Percentiles rank a stretch among this genome's conserved stretches.
These are phyloP conservation scores for Croton setiger DNA, from an alignment of 441 rosid species.

Conservation along the genomic window DNA sequence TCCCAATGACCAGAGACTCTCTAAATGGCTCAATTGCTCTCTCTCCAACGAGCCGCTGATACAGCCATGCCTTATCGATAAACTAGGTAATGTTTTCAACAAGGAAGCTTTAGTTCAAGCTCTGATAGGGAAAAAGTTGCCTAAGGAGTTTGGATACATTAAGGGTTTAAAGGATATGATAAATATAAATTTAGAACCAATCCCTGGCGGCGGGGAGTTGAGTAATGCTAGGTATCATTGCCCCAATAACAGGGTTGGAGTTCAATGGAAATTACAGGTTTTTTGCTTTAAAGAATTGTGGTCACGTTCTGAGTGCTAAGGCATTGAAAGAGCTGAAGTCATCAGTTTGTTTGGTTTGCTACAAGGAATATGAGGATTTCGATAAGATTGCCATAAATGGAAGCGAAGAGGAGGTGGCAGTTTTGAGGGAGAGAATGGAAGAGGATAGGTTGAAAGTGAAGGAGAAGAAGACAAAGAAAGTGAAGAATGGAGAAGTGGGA, in stretches of 20 bases:
- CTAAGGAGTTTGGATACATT: constrained; percentile 61
- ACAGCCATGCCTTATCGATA: constrained; percentile 83
- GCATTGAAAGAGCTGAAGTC: constrained; percentile 91
- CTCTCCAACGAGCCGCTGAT: constrained; percentile 68
- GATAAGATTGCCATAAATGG: constrained; percentile 86
- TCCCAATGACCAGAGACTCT: constrained; percentile 87
- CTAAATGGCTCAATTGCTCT: constrained; percentile 82
- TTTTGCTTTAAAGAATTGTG: constrained; percentile 67
- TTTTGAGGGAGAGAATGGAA: constrained; percentile 67
- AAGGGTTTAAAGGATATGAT: constrained; percentile 84
- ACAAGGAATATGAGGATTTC: constrained; percentile 51
- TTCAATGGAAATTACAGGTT: constrained; percentile 84
- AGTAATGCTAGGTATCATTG: constrained; percentile 60
- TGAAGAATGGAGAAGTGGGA: constrained; percentile 37
- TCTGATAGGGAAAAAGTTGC: constrained; percentile 62
- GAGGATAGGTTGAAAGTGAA: constrained; percentile 54
- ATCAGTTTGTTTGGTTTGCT: constrained; percentile 78
- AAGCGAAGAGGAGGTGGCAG: constrained; percentile 63
- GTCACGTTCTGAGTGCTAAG: constrained; percentile 88
- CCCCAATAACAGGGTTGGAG: constrained; percentile 70
- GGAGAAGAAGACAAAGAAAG: constrained; percentile 47
- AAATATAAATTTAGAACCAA: constrained; percentile 47
- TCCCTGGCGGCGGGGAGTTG: constrained; percentile 50
- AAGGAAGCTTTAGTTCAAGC: constrained; percentile 78
- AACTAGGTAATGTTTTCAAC: constrained; percentile 77